Evolutionary conservation across 179 eudicot species (phyloP), one percentile per base, ranked within the genome.

Genomic region (Silene coronaria): DNA sequence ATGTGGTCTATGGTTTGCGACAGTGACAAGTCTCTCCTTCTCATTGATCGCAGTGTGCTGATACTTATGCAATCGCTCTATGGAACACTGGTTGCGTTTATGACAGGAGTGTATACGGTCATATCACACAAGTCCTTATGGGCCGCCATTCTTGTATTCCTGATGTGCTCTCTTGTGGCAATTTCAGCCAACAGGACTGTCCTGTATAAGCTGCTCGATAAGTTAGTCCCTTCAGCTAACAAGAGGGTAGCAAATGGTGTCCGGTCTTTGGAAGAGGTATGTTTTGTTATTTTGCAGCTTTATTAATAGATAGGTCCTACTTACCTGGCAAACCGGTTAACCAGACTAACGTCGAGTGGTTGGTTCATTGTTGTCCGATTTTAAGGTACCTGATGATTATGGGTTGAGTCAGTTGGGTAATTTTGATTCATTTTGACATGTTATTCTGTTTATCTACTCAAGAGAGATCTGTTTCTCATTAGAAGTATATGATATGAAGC

Each of bases 81-180:
- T 76, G 78, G 78, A 46, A 75, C 78, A 0, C 28, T 75, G 28
- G 51, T 63, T 27, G 78, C 72, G n/a, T 75, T 75, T 24, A 75
- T 75, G 78, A 48, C 72, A 0, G 78, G 78, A 3, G 78, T 75
- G 2, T 75, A 75, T 19, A 19, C 78, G 11, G 71, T 75, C 36
- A 24, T 75, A 32, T 64, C 71, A 7, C 71, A 46, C 38, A n/a
- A 63, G 21, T 64, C 45, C 14, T 45, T 75, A 2, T 75, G 78
- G 78, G 53, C 42, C 4, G 71, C 71, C 28, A 66, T 75, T 66
- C 63, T 75, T 11, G 48, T 75, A 6, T 48, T 26, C n/a, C 28
- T 75, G 0, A 46, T 75, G 61, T 45, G 78, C 67, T 66, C 53
- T 57, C 21, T 67, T 27, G 78, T 76, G 17, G 72, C 62, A 3